phyloP scores from a whole-genome alignment of 257 asterid species.

The Thymus quinquecostatus region DNA sequence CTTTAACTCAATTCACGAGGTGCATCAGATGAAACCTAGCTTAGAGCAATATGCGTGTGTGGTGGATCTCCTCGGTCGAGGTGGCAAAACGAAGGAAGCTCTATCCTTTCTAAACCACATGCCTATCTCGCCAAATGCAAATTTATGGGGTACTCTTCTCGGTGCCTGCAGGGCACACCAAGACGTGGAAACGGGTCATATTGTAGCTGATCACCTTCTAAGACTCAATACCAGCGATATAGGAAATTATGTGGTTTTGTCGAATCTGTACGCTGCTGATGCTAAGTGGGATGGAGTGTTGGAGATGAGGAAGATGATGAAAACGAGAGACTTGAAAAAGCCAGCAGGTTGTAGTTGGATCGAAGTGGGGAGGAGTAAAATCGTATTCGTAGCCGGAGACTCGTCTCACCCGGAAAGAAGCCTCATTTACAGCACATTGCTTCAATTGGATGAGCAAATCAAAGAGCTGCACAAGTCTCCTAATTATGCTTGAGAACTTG shows the following conservation, averaged over 20 bases:
- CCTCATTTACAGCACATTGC: slow-evolving; percentile 49
- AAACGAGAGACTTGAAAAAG: slow-evolving; percentile 69
- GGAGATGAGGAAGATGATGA: slow-evolving; percentile 76
- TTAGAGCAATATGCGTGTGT: slow-evolving; percentile 83
- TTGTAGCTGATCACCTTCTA: slow-evolving; percentile 53
- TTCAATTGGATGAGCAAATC: slow-evolving; percentile 61
- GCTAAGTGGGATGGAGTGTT: slow-evolving; percentile 78
- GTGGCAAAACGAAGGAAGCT: slow-evolving; percentile 70
- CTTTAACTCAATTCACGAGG: slow-evolving; percentile 55
- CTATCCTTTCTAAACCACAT: slow-evolving; percentile 52
- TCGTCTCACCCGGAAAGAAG: slow-evolving; percentile 62
- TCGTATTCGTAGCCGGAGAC: slow-evolving; percentile 75
- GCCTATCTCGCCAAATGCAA: slow-evolving; percentile 67
- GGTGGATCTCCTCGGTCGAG: slow-evolving; percentile 85
- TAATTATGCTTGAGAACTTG: slow-evolving; percentile 16
- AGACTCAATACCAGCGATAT: slow-evolving; percentile 47
- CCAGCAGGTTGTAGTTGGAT: slow-evolving; percentile 97
- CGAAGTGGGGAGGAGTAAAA: slow-evolving; percentile 63
- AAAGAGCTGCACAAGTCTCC: slow-evolving; percentile 47
- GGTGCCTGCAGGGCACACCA: slow-evolving; percentile 78
- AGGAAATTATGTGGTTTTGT: slow-evolving; percentile 72
- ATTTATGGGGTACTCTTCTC: slow-evolving; percentile 74
- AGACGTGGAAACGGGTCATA: slow-evolving; percentile 58
- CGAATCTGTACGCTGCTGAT: slow-evolving; percentile 81
- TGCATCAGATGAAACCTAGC: slow-evolving; percentile 59